phyloP scores from a whole-genome alignment of 768 basidiomycete species.

The Albatrellus ellisii region DNA sequence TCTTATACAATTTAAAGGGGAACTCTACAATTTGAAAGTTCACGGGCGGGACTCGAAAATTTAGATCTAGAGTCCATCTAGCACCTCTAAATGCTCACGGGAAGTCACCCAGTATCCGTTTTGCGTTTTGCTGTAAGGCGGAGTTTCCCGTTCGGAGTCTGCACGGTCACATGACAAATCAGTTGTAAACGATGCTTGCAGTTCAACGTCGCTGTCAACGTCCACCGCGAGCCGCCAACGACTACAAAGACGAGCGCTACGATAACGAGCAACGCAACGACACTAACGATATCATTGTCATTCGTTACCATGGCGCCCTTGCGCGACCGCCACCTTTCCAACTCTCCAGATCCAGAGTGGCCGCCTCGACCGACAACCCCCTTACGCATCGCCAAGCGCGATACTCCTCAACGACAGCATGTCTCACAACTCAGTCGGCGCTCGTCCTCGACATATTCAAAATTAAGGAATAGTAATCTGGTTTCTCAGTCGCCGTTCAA shows the following conservation, averaged over 20 bases:
- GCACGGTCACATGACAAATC: too few species aligned
- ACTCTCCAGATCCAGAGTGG: slow-evolving; percentile 49
- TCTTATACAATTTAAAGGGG: too few species aligned
- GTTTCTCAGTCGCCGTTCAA: slow-evolving; percentile 85
- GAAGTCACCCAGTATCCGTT: too few species aligned
- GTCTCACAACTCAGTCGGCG: slow-evolving; percentile 51
- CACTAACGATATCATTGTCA: neutral
- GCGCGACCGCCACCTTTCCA: slow-evolving; percentile 47
- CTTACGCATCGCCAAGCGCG: slow-evolving; percentile 64
- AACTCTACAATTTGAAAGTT: too few species aligned
- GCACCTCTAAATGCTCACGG: too few species aligned
- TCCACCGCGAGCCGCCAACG: neutral
- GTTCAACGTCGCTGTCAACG: neutral
- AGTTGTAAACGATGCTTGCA: too few species aligned
- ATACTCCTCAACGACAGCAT: slow-evolving; percentile 24
- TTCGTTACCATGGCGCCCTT: slow-evolving; percentile 29
- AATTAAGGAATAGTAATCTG: slow-evolving; percentile 63
- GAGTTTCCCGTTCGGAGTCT: too few species aligned
- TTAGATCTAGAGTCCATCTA: too few species aligned
- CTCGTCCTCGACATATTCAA: slow-evolving; percentile 67
- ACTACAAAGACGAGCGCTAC: too few species aligned
- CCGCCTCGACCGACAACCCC: slow-evolving; percentile 54
- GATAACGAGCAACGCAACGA: neutral
- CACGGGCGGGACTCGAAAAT: too few species aligned
- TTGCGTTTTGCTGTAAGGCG: too few species aligned